A percentile compares a stretch with the other conserved stretches of the same genome.
Conservation (phyloP, 2,329 filamentous ascomycete genomes). For the Ilyonectria destructans region DNA sequence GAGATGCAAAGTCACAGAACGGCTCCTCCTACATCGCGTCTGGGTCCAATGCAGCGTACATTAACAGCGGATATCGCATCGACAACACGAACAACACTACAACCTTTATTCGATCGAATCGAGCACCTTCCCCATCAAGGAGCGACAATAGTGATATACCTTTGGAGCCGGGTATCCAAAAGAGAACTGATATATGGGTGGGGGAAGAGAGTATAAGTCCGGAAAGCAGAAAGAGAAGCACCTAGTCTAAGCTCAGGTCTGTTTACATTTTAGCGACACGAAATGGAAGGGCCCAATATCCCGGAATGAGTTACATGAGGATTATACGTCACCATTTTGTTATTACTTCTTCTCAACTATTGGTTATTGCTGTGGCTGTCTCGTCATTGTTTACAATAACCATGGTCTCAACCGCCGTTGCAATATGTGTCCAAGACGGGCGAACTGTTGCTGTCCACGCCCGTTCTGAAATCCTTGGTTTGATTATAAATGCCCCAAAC, state of each 20-base stretch:
- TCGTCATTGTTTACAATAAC: not conserved
- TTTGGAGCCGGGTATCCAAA: slow-evolving; percentile 31
- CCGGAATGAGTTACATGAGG: not conserved
- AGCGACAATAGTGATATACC: slow-evolving; percentile 44
- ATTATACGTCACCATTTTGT: not conserved
- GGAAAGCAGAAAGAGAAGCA: not conserved
- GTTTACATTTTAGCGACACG: not conserved
- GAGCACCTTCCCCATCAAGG: slow-evolving; percentile 19
- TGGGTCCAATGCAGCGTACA: slow-evolving; percentile 26
- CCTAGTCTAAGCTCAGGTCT: not conserved
- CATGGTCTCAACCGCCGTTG: not conserved
- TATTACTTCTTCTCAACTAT: not conserved
- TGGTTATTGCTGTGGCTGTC: not conserved
- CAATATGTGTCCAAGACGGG: not conserved
- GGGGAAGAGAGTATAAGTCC: slow-evolving; percentile 9
- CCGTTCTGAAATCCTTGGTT: too few species aligned
- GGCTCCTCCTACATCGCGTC: slow-evolving; percentile 33
- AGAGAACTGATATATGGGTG: slow-evolving; percentile 29
- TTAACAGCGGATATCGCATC: slow-evolving; percentile 31
- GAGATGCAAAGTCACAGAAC: slow-evolving; percentile 7
- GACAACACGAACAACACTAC: slow-evolving; percentile 16
- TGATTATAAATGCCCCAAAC: too few species aligned
- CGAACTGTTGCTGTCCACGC: too few species aligned
- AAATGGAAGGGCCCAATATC: not conserved
- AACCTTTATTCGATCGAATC: slow-evolving; percentile 24